Percentiles rank a stretch among this genome's conserved stretches.
Evolutionary conservation across 2,329 filamentous ascomycete species (phyloP).

Genomic region (Claviceps pazoutovae): DNA sequence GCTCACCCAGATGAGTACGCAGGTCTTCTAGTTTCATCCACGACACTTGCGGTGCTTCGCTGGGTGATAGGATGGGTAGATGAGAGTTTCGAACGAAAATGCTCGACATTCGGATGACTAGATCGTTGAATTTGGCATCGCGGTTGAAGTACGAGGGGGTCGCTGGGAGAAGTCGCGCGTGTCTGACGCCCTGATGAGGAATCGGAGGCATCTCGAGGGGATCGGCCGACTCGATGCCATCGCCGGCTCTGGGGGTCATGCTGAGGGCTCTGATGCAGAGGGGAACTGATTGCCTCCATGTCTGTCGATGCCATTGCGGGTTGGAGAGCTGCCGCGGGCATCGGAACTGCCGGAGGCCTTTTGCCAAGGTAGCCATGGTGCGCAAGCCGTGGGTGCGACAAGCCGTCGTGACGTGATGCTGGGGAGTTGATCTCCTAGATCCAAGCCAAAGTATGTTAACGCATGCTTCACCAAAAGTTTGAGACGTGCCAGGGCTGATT

Average conservation of each 20-base stretch:
- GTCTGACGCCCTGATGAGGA: slow-evolving; percentile 22
- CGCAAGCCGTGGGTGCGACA: not conserved
- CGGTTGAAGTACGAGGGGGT: slow-evolving; percentile 94
- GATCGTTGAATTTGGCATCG: slow-evolving; percentile 73
- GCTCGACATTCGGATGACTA: slow-evolving; percentile 57
- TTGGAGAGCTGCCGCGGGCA: slow-evolving; percentile 18
- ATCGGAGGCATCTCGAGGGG: slow-evolving; percentile 7
- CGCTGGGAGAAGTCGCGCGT: slow-evolving; percentile 63
- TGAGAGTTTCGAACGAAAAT: slow-evolving; percentile 58
- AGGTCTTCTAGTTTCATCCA: slow-evolving; percentile 75
- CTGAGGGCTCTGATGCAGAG: slow-evolving; percentile 14
- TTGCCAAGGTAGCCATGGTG: slow-evolving; percentile 21
- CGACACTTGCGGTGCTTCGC: slow-evolving; percentile 56
- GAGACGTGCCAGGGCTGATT: not conserved
- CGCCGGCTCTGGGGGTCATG: slow-evolving; percentile 10
- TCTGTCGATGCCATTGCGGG: slow-evolving; percentile 16
- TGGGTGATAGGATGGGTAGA: slow-evolving; percentile 53
- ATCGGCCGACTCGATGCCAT: slow-evolving; percentile 2
- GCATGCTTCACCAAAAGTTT: not conserved
- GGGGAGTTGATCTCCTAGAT: not conserved
- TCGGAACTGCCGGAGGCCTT: slow-evolving; percentile 21
- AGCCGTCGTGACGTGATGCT: not conserved
- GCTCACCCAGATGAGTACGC: slow-evolving; percentile 55
- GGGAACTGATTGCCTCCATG: slow-evolving; percentile 12
- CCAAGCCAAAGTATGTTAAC: no score